Evolutionary conservation across 2,329 filamentous ascomycete genomes (phyloP).

Genomic region (Botryotinia convoluta): DNA sequence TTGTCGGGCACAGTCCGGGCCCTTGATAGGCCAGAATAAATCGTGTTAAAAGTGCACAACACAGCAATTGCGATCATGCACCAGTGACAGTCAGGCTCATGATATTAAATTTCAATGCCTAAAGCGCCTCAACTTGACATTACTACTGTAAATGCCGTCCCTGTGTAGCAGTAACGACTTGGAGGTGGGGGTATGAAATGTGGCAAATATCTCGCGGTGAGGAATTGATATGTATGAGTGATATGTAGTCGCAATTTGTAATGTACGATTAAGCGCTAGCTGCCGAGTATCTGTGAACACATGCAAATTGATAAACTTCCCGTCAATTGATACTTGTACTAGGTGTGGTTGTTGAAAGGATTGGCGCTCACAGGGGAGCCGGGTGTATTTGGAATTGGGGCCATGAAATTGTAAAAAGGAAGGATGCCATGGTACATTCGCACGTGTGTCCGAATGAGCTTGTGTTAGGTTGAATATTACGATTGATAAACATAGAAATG

Average conservation of each 20-base stretch:
- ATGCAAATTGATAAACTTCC: not conserved
- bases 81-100: not conserved
- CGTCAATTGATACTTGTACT: not conserved
- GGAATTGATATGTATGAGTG: not conserved
- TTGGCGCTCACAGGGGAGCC: not conserved
- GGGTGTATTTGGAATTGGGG: not conserved
- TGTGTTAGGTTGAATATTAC: not conserved
- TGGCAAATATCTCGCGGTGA: not conserved
- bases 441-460: conserved; percentile 6
- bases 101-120: not conserved
- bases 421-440: not conserved
- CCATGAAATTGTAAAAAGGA: not conserved
- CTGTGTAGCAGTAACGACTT: conserved; percentile 10
- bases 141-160: not conserved
- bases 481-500: not conserved
- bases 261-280: not conserved
- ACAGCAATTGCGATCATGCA: not conserved
- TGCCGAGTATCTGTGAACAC: not conserved
- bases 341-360: not conserved
- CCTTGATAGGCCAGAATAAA: not conserved
- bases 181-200: not conserved
- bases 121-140: not conserved
- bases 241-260: not conserved
- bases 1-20: not conserved
- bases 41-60: not conserved